Evolutionary conservation across 257 asterid species (phyloP).

Genomic region (Scutellaria barbata): DNA sequence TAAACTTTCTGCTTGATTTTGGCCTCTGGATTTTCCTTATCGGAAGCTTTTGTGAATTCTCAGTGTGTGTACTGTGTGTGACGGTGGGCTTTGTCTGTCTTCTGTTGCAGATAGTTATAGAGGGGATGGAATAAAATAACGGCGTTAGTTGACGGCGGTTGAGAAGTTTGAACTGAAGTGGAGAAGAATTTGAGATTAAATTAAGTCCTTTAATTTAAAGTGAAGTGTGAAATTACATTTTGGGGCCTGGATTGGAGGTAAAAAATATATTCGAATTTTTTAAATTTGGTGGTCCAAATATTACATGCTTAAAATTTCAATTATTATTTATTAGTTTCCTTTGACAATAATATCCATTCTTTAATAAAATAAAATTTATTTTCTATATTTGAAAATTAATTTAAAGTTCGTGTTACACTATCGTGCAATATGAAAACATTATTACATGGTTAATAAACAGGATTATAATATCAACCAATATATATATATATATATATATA

Average conservation of each 20-base stretch:
- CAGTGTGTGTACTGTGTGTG: conserved; percentile 33
- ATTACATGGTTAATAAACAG: too few relatives aligned
- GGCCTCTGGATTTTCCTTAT: conserved; percentile 32
- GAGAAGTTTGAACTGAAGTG: conserved; percentile 44
- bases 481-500: too few relatives aligned
- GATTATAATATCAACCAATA: too few relatives aligned
- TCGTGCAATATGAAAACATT: too few relatives aligned
- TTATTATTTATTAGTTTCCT: background rate
- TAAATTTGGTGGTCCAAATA: conserved; percentile 34
- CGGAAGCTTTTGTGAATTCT: conserved; percentile 32
- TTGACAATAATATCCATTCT: background rate
- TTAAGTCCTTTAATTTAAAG: conserved; percentile 22
- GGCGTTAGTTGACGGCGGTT: conserved; percentile 60
- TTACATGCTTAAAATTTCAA: conserved; percentile 6
- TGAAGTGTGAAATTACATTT: conserved; percentile 29
- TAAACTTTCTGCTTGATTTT: conserved; percentile 12
- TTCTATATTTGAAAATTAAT: too few relatives aligned
- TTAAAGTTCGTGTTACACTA: too few relatives aligned
- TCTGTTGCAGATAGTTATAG: conserved; percentile 51
- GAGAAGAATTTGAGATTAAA: conserved; percentile 27
- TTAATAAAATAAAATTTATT: too few relatives aligned
- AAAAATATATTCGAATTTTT: conserved; percentile 33
- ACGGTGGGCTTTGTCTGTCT: conserved; percentile 39
- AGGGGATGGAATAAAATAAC: conserved; percentile 39
- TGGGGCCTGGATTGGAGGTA: conserved; percentile 44